phyloP scores from a whole-genome alignment of 192 early-diverging fungal genomes.

The Backusella morwellensis region DNA sequence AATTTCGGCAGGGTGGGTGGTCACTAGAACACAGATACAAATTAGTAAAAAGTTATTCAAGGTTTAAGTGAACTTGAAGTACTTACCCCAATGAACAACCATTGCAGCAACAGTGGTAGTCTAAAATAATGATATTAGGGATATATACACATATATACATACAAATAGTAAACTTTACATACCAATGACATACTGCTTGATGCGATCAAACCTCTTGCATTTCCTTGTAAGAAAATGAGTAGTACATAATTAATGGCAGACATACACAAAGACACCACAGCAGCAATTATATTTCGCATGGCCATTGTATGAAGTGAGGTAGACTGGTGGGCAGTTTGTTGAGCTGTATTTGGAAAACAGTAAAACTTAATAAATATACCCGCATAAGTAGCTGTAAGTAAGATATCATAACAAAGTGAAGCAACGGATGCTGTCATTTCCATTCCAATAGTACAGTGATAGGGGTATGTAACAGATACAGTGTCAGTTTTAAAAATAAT shows the following conservation, averaged over 20 bases:
- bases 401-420: constrained; percentile 20
- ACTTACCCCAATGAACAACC: constrained; percentile 21
- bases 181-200: constrained; percentile 40
- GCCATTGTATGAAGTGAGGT: constrained; percentile 27
- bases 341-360: constrained; percentile 18
- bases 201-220: constrained; percentile 40
- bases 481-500: constrained; percentile 25
- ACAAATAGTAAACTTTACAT: not conserved
- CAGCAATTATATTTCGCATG: constrained; percentile 38
- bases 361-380: constrained; percentile 18
- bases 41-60: not conserved
- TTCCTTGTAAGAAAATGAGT: constrained; percentile 35
- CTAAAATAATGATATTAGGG: not conserved
- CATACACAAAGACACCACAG: constrained; percentile 34
- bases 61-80: not conserved
- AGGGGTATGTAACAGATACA: constrained; percentile 23
- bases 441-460: constrained; percentile 22
- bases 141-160: not conserved
- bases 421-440: constrained; percentile 14
- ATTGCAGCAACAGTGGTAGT: constrained; percentile 7
- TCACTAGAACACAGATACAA: not conserved
- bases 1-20: constrained; percentile 25
- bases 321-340: constrained; percentile 25
- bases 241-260: constrained; percentile 36
- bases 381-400: constrained; percentile 11